phyloP scores from a whole-genome alignment of 1,284 basidiomycete species.

The Melampsora larici-populina region DNA sequence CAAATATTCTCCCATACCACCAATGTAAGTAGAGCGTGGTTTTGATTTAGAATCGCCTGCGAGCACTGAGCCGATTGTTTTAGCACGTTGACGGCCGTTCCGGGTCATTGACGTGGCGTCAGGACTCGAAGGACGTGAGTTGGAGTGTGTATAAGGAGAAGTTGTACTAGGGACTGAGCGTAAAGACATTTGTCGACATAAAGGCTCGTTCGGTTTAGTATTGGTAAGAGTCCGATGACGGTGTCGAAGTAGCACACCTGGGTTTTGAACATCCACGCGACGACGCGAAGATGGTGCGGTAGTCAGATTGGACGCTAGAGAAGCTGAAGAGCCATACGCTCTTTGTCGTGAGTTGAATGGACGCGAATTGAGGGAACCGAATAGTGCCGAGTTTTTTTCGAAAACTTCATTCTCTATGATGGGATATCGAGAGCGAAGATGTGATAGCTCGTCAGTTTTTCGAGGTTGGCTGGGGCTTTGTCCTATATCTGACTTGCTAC shows the following conservation, averaged over 20 bases:
- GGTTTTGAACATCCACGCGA: constrained; percentile 1
- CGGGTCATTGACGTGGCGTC: constrained; percentile 7
- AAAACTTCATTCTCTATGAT: too few relatives aligned
- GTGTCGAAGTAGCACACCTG: constrained; percentile 20
- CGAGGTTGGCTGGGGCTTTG: not conserved
- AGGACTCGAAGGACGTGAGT: constrained; percentile 7
- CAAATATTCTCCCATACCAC: constrained; percentile 37
- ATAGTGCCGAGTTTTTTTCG: too few relatives aligned
- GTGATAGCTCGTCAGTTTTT: not conserved
- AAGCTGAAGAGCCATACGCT: constrained; percentile 26
- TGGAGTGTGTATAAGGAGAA: constrained; percentile 15
- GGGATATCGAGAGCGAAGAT: too few relatives aligned
- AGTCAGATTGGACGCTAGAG: not conserved
- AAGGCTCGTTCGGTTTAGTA: not conserved
- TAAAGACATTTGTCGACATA: not conserved
- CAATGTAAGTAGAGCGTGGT: constrained; percentile 29
- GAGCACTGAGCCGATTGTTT: not conserved
- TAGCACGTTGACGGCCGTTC: constrained; percentile 7
- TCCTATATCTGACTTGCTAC: constrained; percentile 33
- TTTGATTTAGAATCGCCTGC: not conserved
- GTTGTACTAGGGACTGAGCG: constrained; percentile 13
- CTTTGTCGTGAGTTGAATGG: not conserved
- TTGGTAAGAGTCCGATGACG: constrained; percentile 9
- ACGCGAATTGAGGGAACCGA: not conserved
- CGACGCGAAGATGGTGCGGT: constrained; percentile 7